Evolutionary conservation across 192 early-diverging fungal species (phyloP).

Genomic region (Backusella westeae): DNA sequence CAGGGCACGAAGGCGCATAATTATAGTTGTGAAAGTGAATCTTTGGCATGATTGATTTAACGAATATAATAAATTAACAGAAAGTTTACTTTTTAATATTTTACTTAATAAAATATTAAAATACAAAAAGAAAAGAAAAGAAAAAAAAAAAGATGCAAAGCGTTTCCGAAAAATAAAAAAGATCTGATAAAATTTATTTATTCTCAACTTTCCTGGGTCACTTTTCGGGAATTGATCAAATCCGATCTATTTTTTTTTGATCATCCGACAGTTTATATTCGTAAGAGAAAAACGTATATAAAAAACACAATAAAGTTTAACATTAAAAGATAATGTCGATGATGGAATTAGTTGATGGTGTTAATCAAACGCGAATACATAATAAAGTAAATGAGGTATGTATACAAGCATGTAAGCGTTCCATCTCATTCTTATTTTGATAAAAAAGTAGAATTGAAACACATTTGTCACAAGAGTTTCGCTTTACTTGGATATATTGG

Average conservation of each 20-base stretch:
- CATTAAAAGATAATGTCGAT: too few relatives aligned
- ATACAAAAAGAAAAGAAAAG: not conserved
- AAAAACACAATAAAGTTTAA: too few relatives aligned
- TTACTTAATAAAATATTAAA: not conserved
- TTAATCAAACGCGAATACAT: too few relatives aligned
- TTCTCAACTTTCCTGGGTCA: not conserved
- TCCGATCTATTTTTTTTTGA: slow-evolving; percentile 7
- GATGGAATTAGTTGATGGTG: too few relatives aligned
- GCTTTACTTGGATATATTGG: too few relatives aligned
- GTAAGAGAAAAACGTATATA: too few relatives aligned
- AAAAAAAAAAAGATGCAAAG: not conserved
- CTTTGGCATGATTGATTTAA: slow-evolving; percentile 4
- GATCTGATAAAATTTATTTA: slow-evolving; percentile 18
- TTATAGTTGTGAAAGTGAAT: not conserved
- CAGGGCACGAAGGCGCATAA: slow-evolving; percentile 7
- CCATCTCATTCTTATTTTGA: too few relatives aligned
- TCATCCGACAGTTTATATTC: not conserved
- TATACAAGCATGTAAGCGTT: too few relatives aligned
- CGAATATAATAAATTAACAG: not conserved
- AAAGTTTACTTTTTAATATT: not conserved
- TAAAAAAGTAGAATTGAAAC: too few relatives aligned
- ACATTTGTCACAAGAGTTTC: too few relatives aligned
- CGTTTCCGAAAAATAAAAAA: slow-evolving; percentile 10
- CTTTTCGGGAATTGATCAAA: slow-evolving; percentile 2
- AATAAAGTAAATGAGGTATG: too few relatives aligned